A percentile compares a stretch with the other conserved stretches of the same genome.
phyloP scores from a whole-genome alignment of 768 basidiomycete genomes.

The Macrolepiota dolichaula region DNA sequence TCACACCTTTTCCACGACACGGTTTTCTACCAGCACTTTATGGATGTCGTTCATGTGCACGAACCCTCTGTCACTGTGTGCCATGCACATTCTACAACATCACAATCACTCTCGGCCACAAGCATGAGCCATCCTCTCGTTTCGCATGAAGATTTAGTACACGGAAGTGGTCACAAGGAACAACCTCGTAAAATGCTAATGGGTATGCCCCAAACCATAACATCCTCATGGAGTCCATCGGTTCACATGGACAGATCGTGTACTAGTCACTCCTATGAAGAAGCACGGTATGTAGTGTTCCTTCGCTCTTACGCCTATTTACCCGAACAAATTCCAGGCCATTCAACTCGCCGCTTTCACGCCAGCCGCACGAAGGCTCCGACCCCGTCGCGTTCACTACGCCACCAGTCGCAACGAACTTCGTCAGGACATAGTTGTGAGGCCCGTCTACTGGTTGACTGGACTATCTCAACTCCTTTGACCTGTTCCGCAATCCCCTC shows the following conservation, averaged over 20 bases:
- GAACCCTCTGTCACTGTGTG: not conserved
- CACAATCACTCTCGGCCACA: not conserved
- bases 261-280: conserved; percentile 11
- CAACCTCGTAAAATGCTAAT: conserved; percentile 8
- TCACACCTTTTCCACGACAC: not conserved
- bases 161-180: not conserved
- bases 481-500: not conserved
- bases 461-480: not conserved
- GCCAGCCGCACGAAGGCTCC: not conserved
- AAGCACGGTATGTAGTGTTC: conserved; percentile 12
- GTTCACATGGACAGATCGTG: conserved; percentile 6
- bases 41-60: not conserved
- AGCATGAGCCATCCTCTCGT: not conserved
- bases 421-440: not conserved
- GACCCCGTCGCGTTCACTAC: not conserved
- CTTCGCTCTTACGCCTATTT: not conserved
- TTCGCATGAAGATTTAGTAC: not conserved
- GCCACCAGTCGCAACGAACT: conserved; percentile 4
- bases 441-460: not conserved
- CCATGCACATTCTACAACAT: not conserved
- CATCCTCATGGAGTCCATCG: not conserved
- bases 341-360: not conserved
- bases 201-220: conserved; percentile 2
- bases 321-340: not conserved
- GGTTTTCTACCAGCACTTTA: not conserved